These are phyloP conservation scores for Stenocarpella maydis DNA, from an alignment of 2,329 filamentous ascomycete genomes.

Conservation along the genomic window DNA sequence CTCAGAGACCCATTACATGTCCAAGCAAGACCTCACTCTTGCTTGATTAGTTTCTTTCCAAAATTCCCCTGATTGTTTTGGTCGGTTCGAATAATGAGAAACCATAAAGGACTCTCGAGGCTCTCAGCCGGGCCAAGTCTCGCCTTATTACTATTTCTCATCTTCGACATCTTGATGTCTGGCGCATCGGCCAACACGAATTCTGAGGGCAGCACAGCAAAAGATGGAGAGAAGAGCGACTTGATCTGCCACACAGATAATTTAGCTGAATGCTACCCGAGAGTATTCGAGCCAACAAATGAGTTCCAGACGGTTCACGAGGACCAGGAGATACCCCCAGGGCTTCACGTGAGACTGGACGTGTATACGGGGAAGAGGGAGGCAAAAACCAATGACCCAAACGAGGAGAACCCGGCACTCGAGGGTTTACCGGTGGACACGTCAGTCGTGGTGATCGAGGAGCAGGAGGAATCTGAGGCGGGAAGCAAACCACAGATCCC, in stretches of 20 bases:
- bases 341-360: constrained; percentile 72
- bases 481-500: constrained; percentile 48
- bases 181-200: constrained; percentile 19
- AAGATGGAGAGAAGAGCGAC: constrained; percentile 40
- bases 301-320: constrained; percentile 70
- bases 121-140: constrained; percentile 10
- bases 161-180: constrained; percentile 29
- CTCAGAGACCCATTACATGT: neutral
- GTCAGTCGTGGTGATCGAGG: constrained; percentile 63
- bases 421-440: constrained; percentile 62
- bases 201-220: constrained; percentile 2
- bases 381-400: constrained; percentile 70
- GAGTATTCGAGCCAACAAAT: constrained; percentile 68
- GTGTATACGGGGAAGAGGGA: constrained; percentile 70
- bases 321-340: constrained; percentile 71
- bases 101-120: neutral
- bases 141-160: constrained; percentile 27
- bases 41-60: neutral
- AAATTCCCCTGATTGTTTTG: neutral
- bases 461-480: constrained; percentile 55
- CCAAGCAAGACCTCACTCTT: neutral
- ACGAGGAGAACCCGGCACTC: constrained; percentile 56
- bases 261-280: constrained; percentile 70
- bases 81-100: constrained; percentile 5
- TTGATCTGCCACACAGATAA: constrained; percentile 72